Evolutionary conservation across 257 asterid genomes (phyloP), one percentile per base, ranked within the genome.

Genomic region (Penstemon barbatus): DNA sequence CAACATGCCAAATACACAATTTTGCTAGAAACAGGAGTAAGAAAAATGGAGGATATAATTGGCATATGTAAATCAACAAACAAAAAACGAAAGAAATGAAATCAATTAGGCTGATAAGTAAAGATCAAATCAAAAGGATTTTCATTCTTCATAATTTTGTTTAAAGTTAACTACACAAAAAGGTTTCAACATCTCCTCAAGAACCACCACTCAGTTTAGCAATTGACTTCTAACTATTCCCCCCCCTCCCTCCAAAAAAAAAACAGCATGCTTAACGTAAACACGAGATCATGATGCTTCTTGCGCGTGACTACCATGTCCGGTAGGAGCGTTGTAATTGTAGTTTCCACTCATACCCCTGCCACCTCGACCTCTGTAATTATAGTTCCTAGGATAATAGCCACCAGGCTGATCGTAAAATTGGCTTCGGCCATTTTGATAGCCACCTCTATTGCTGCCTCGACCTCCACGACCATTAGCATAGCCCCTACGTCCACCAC

Each of bases 311-410:
- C 79, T 79, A 8, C 63, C 75, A 57, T 81, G 79, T 38, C 63
- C 85, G 8, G 78, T 66, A 11, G 73, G 55, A 42, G 78, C 82
- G 11, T 73, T 72, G 69, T 84, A 61, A 57, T 60, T 71, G 60
- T 78, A 72, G 66, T 75, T 78, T 25, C 87, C 93, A 50, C 78
- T 79, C 75, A 80, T 77, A 70, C 95, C 95, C 74, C 95, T 79
- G 63, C 94, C 85, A 7, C 97, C 92, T 67, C 97, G 77, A 65
- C 92, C 90, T 81, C 95, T 75, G 76, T 62, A 78, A 63, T 79
- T 77, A 77, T 78, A 68, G 62, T 71, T 79, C 77, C 95, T 76
- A 9, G 74, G 86, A 62, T 83, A 66, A 70, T 87, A 85, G 48
- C 79, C 83, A 6, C 88, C 82, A 2, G 80, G 73, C 67, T 88